phyloP scores from a whole-genome alignment of 768 basidiomycete species.

The Leucosporidium scottii region DNA sequence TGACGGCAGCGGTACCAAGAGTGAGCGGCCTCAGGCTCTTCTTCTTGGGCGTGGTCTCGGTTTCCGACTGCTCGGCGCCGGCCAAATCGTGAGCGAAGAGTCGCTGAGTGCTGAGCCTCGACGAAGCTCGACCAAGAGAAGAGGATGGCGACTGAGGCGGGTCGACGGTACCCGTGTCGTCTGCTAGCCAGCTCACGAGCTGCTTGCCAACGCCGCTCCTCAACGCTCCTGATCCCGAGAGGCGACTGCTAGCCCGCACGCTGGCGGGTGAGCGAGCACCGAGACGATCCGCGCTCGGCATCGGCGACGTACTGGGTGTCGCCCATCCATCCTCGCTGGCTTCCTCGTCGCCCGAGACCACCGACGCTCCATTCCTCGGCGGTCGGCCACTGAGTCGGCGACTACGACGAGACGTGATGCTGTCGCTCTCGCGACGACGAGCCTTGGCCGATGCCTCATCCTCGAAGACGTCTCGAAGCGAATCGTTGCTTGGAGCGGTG shows the following conservation, averaged over 20 bases:
- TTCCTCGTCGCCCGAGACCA: neutral
- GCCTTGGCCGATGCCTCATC: neutral
- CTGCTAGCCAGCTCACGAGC: neutral
- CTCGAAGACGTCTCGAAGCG: neutral
- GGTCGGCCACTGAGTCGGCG: neutral
- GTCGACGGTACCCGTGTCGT: neutral
- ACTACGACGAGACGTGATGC: neutral
- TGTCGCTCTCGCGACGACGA: neutral
- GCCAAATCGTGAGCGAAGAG: too few species aligned
- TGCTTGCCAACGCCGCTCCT: neutral
- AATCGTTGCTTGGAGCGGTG: neutral
- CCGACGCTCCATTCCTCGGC: neutral
- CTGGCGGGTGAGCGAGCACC: neutral
- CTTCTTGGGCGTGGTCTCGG: neutral
- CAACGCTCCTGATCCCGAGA: slow-evolving; percentile 1
- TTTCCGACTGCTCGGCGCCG: neutral
- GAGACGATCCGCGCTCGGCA: neutral
- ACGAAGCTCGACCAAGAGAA: too few species aligned
- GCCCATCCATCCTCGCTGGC: neutral
- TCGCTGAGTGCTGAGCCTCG: too few species aligned
- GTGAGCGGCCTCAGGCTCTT: neutral
- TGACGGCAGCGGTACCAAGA: neutral
- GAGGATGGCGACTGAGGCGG: neutral
- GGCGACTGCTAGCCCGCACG: slow-evolving; percentile 1
- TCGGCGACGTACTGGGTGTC: neutral